Evolutionary conservation across 257 asterid species (phyloP), one percentile per base, ranked within the genome.

Genomic region (Striga asiatica): DNA sequence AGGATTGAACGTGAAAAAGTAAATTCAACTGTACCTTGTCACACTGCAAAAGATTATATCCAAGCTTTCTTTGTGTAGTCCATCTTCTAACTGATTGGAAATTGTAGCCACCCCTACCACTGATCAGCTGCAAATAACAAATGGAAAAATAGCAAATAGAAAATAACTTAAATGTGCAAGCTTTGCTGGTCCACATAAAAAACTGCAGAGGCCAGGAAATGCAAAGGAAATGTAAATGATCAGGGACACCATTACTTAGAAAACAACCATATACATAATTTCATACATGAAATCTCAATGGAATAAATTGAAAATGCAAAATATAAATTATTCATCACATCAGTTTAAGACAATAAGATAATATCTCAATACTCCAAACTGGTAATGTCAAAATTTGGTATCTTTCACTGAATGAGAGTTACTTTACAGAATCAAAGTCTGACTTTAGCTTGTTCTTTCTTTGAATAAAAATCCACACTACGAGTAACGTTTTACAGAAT

Each of bases 21-120:
- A 17, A n/a, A 24, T 38, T 31, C 49, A 12, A 46, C n/a, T 32
- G 23, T 70, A 92, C 99, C 71, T 92, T 92, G 64, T 88, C 97
- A 78, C 99, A 88, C 37, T 88, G 95, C 34, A 73, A 68, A 62
- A 84, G 86, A 69, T 62, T 64, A 38, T 92, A 92, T 66, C 95
- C 93, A 27, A 92, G 81, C 79, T 92, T 92, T 79, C 66, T 76
- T 68, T 76, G 86, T 14, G 89, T 66, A 63, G 99, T 92, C 99
- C 99, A 92, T 81, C 94, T 81, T 72, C 76, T 56, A 71, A 92
- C 94, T 60, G 97, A 70, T 63, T 78, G 88, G 67, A 58, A 92
- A 51, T 76, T 79, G 75, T 88, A 88, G 62, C 71, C 81, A 64
- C 57, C 69, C 45, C 41, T 67, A 17, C 75, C 72, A 48, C 62